Evolutionary conservation across 2,329 filamentous ascomycete genomes (phyloP).

Genomic region (Aspergillus pseudoterreus): DNA sequence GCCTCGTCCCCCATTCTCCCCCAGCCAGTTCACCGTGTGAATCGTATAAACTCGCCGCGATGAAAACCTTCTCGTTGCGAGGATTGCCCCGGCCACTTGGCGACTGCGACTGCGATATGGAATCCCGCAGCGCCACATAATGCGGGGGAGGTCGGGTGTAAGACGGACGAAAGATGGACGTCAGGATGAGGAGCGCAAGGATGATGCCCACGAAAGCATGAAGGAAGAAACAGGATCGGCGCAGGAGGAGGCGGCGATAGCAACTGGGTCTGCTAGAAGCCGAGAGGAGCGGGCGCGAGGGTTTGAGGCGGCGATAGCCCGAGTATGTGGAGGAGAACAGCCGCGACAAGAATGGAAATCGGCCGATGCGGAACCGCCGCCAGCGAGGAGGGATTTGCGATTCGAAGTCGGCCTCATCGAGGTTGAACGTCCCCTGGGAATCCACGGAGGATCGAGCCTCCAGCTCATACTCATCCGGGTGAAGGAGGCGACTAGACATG

Average conservation of each 20-base stretch:
- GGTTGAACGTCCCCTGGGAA: slow-evolving; percentile 38
- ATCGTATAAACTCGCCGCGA: slow-evolving; percentile 69
- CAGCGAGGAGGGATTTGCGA: slow-evolving; percentile 29
- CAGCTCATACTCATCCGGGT: slow-evolving; percentile 42
- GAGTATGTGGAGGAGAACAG: slow-evolving; percentile 25
- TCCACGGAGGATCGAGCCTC: slow-evolving; percentile 37
- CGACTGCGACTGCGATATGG: slow-evolving; percentile 25
- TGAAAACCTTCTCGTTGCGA: slow-evolving; percentile 65
- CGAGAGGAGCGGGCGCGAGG: slow-evolving; percentile 22
- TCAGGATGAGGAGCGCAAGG: slow-evolving; percentile 29
- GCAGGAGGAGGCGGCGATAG: slow-evolving; percentile 26
- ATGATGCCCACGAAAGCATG: slow-evolving; percentile 21
- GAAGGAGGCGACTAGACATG: slow-evolving; percentile 37
- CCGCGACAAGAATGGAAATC: slow-evolving; percentile 23
- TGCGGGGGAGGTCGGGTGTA: slow-evolving; percentile 54
- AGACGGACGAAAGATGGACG: slow-evolving; percentile 51
- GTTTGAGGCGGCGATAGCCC: slow-evolving; percentile 29
- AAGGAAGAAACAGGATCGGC: slow-evolving; percentile 29
- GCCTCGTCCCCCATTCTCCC: slow-evolving; percentile 60
- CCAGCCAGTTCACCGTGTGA: slow-evolving; percentile 56
- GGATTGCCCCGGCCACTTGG: slow-evolving; percentile 47
- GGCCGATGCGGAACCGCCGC: slow-evolving; percentile 18
- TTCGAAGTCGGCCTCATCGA: slow-evolving; percentile 42
- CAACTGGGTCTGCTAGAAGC: slow-evolving; percentile 21
- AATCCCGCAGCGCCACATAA: slow-evolving; percentile 41